A percentile compares a stretch with the other conserved stretches of the same genome.
Evolutionary conservation across 306 rosid species (phyloP).

Genomic region (Lupinus albus): DNA sequence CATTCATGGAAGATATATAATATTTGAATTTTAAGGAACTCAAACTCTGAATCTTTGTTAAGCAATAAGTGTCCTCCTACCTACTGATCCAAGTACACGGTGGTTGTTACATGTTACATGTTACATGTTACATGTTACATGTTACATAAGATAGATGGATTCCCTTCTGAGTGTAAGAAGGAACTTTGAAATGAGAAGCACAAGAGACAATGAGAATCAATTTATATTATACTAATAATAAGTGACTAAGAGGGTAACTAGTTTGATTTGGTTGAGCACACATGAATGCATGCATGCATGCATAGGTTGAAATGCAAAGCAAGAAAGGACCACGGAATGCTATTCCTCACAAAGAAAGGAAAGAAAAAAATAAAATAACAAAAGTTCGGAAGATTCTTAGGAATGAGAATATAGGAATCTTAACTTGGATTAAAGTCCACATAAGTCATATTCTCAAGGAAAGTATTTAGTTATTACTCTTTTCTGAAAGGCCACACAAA

Average conservation of each 20-base stretch:
- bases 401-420: conserved; percentile 81
- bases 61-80: too few species aligned
- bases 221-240: conserved; percentile 44
- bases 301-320: conserved; percentile 61
- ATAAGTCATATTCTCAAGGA: conserved; percentile 78
- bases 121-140: conserved; percentile 37
- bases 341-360: conserved; percentile 64
- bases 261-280: conserved; percentile 52
- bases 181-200: conserved; percentile 50
- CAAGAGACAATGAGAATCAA: conserved; percentile 39
- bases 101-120: too few species aligned
- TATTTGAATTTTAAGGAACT: too few species aligned
- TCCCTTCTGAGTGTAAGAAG: conserved; percentile 47
- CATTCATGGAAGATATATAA: too few species aligned
- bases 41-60: too few species aligned
- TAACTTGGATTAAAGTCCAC: conserved; percentile 64
- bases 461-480: conserved; percentile 77
- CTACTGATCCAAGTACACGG: too few species aligned
- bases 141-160: conserved; percentile 41
- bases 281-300: conserved; percentile 44
- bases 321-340: conserved; percentile 98
- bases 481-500: conserved; percentile 75
- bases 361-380: conserved; percentile 32
- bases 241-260: conserved; percentile 33
- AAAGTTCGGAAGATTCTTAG: conserved; percentile 57